Percentiles rank a stretch among this genome's conserved stretches.
Evolutionary conservation across 805 yeast genomes (phyloP).

Genomic region (Sugiyamaella smithiae): DNA sequence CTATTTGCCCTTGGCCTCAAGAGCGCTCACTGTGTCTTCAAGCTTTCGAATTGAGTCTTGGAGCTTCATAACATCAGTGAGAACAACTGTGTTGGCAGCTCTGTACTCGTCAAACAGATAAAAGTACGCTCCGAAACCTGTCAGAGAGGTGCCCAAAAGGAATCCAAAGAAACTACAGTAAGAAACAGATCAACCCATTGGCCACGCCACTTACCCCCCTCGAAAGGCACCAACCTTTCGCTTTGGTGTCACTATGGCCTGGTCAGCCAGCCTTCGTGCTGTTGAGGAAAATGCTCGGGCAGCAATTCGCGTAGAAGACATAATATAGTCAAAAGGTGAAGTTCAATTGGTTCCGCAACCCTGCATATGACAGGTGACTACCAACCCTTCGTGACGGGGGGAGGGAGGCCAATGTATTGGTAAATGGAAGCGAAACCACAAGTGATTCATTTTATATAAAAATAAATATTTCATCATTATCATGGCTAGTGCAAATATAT

Average conservation of each 20-base stretch:
- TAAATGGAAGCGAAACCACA: too few relatives aligned
- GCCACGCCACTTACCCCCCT: slow-evolving; percentile 37
- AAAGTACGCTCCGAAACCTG: slow-evolving; percentile 75
- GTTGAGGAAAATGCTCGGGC: not conserved
- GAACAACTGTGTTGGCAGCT: slow-evolving; percentile 64
- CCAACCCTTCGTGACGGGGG: too few relatives aligned
- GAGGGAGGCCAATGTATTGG: too few relatives aligned
- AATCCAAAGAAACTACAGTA: slow-evolving; percentile 62
- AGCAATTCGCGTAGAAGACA: not conserved
- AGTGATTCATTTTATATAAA: too few relatives aligned
- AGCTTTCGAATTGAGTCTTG: slow-evolving; percentile 64
- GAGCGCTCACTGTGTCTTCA: slow-evolving; percentile 57
- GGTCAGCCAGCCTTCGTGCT: not conserved
- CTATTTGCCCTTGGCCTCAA: slow-evolving; percentile 18
- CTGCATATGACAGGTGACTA: not conserved
- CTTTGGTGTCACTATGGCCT: slow-evolving; percentile 11
- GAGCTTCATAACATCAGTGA: slow-evolving; percentile 70
- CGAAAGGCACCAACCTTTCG: slow-evolving; percentile 42
- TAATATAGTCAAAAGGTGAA: slow-evolving; percentile 3
- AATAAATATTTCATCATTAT: too few relatives aligned
- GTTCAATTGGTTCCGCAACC: not conserved
- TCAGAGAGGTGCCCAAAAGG: slow-evolving; percentile 67
- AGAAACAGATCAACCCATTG: not conserved
- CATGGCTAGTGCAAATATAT: too few relatives aligned
- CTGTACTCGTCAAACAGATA: slow-evolving; percentile 77